Conservation (phyloP, 2,329 filamentous ascomycete species). For the Sporothrix protearum region DNA sequence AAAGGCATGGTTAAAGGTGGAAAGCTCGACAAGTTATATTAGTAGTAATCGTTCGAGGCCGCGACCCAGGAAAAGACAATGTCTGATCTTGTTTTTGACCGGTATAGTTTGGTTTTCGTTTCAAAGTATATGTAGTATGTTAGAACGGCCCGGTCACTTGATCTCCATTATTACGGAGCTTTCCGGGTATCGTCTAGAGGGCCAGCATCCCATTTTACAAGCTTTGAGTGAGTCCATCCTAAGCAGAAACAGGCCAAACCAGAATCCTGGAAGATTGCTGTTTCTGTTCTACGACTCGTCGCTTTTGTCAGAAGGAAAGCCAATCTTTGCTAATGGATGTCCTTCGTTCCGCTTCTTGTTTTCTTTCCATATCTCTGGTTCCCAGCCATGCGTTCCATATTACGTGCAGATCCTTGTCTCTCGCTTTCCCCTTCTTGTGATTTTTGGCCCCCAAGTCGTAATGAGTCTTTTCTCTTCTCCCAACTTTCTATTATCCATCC, state of each 20-base stretch:
- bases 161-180: neutral
- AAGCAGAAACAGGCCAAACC: neutral
- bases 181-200: no score
- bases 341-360: neutral
- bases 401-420: neutral
- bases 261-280: neutral
- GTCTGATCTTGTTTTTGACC: neutral
- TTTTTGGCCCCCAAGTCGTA: neutral
- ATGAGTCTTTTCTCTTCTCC: neutral
- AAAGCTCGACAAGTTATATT: neutral
- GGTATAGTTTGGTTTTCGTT: neutral
- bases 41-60: neutral
- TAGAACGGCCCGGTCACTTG: neutral
- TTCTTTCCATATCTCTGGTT: neutral
- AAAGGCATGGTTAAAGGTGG: neutral
- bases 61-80: neutral
- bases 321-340: neutral
- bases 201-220: neutral
- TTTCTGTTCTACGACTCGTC: neutral
- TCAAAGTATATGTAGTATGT: no score
- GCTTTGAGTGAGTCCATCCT: neutral
- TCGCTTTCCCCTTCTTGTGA: neutral
- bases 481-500: no score
- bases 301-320: neutral
- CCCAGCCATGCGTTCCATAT: neutral